Conservation (phyloP, 495 filamentous ascomycete species). For the Ramalina peruviana region DNA sequence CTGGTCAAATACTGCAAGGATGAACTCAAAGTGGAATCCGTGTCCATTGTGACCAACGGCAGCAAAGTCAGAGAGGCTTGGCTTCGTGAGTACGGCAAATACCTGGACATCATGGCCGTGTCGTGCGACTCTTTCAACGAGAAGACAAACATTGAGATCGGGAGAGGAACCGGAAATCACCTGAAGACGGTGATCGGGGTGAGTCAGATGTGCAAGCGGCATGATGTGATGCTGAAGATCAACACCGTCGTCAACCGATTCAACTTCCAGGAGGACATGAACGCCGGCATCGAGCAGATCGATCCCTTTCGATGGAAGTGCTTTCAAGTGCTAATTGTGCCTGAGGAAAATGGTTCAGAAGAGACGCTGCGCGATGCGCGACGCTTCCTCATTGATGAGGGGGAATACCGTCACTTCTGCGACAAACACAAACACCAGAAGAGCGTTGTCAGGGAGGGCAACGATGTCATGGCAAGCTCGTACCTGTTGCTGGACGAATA, state of each 20-base stretch:
- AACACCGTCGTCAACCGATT: slow-evolving; percentile 41
- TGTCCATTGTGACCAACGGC: slow-evolving; percentile 42
- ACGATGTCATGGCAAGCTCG: slow-evolving; percentile 34
- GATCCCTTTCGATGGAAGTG: slow-evolving; percentile 44
- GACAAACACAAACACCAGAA: slow-evolving; percentile 27
- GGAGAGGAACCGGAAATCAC: slow-evolving; percentile 33
- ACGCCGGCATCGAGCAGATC: slow-evolving; percentile 23
- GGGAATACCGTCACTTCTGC: slow-evolving; percentile 35
- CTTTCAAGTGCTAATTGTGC: slow-evolving; percentile 43
- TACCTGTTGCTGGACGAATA: slow-evolving; percentile 40
- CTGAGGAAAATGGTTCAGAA: slow-evolving; percentile 38
- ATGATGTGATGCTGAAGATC: slow-evolving; percentile 42
- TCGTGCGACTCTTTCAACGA: slow-evolving; percentile 46
- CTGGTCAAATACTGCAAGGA: slow-evolving; percentile 38
- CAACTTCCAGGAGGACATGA: slow-evolving; percentile 44
- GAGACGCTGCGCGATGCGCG: slow-evolving; percentile 30
- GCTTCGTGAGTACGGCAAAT: slow-evolving; percentile 25
- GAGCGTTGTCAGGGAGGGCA: slow-evolving; percentile 35
- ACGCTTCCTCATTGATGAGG: slow-evolving; percentile 34
- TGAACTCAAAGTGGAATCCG: slow-evolving; percentile 33
- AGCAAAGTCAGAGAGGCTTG: slow-evolving; percentile 32
- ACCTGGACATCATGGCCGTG: slow-evolving; percentile 40
- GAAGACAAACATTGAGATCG: slow-evolving; percentile 37
- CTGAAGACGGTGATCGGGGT: slow-evolving; percentile 29
- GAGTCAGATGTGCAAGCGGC: slow-evolving; percentile 29